Evolutionary conservation across 176 grass and related monocot genomes (phyloP).

Genomic region (Triticum aestivum): IWGSC_CS_RefSeq_v2.1 NC_057803.1:713460530-713461029

Average conservation of each 20-base stretch:
- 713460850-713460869: not conserved
- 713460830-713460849: not conserved
- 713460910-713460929: not conserved
- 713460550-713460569: not conserved
- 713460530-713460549: not conserved
- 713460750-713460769: too few relatives aligned
- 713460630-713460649: not conserved
- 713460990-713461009: not conserved
- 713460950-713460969: not conserved
- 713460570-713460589: not conserved
- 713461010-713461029: not conserved
- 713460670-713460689: not conserved
- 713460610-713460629: not conserved
- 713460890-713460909: not conserved
- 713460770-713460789: not conserved
- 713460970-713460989: not conserved
- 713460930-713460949: not conserved
- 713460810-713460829: not conserved
- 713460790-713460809: not conserved
- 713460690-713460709: not conserved
- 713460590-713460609: not conserved
- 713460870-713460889: not conserved
- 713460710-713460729: not conserved
- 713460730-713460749: too few relatives aligned
- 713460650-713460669: not conserved